Percentiles rank a stretch among this genome's conserved stretches.
phyloP scores from a whole-genome alignment of 1,139 yeast species.

The Kazachstania sp. region DNA sequence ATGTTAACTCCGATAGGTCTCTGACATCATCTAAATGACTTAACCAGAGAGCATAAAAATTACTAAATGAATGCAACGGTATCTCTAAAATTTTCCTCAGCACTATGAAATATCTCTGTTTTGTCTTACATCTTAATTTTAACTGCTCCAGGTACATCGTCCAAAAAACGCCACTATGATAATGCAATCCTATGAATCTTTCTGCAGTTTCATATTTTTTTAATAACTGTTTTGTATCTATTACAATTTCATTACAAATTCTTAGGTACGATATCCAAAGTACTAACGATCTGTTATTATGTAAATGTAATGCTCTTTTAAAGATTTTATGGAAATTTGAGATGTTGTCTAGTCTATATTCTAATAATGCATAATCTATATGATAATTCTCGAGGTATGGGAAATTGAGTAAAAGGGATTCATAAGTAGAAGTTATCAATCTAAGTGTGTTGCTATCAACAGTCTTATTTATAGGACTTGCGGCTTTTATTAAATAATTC shows the following conservation, averaged over 20 bases:
- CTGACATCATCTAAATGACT: constrained; percentile 35
- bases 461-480: constrained; percentile 24
- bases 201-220: constrained; percentile 58
- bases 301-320: constrained; percentile 40
- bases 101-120: constrained; percentile 39
- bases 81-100: constrained; percentile 56
- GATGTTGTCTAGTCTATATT: constrained; percentile 52
- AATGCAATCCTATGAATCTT: constrained; percentile 58
- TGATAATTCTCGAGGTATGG: constrained; percentile 75
- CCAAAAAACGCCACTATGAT: constrained; percentile 68
- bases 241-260: constrained; percentile 41
- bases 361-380: constrained; percentile 64
- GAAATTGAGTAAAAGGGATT: constrained; percentile 48
- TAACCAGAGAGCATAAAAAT: constrained; percentile 44
- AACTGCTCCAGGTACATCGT: constrained; percentile 55
- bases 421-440: constrained; percentile 40
- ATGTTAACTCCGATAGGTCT: constrained; percentile 28
- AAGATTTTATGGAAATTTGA: constrained; percentile 44
- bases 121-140: constrained; percentile 33
- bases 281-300: constrained; percentile 41
- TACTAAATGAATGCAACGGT: constrained; percentile 71
- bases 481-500: constrained; percentile 19
- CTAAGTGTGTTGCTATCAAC: constrained; percentile 14
- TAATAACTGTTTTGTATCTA: constrained; percentile 31
- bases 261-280: constrained; percentile 67